Evolutionary conservation across 2,329 filamentous ascomycete genomes (phyloP).

Genomic region (Penicillium sclerotigenum): DNA sequence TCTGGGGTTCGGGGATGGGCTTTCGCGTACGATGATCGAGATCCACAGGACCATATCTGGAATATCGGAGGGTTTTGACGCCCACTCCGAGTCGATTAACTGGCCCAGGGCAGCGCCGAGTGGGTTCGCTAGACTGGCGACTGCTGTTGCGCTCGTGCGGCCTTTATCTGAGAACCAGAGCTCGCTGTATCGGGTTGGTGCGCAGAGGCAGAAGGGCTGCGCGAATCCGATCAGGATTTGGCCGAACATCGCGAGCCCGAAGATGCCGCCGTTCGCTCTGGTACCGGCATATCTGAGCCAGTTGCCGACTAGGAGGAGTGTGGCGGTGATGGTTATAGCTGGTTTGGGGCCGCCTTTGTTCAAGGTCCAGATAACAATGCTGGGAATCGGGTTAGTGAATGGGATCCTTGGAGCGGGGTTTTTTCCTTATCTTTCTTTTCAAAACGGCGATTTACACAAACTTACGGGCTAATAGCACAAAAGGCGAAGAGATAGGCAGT

Average conservation of each 20-base stretch:
- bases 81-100: constrained; percentile 78
- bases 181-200: constrained; percentile 87
- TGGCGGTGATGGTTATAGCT: constrained; percentile 70
- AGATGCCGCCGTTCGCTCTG: constrained; percentile 58
- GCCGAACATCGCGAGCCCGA: constrained; percentile 79
- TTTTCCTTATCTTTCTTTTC: not conserved
- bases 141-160: constrained; percentile 79
- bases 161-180: constrained; percentile 88
- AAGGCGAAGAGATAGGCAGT: constrained; percentile 87
- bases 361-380: constrained; percentile 69
- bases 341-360: constrained; percentile 73
- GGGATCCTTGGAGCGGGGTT: not conserved
- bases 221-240: constrained; percentile 86
- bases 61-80: constrained; percentile 60
- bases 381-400: constrained; percentile 11
- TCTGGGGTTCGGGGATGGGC: not conserved
- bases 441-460: constrained; percentile 12
- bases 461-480: constrained; percentile 64
- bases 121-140: constrained; percentile 83
- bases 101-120: constrained; percentile 86
- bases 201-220: constrained; percentile 87
- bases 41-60: constrained; percentile 82
- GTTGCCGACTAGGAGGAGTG: constrained; percentile 76
- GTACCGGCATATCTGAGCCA: constrained; percentile 84
- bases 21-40: constrained; percentile 68